Evolutionary conservation across 192 early-diverging fungal species (phyloP).

Genomic region (Pilobolus umbonatus): DNA sequence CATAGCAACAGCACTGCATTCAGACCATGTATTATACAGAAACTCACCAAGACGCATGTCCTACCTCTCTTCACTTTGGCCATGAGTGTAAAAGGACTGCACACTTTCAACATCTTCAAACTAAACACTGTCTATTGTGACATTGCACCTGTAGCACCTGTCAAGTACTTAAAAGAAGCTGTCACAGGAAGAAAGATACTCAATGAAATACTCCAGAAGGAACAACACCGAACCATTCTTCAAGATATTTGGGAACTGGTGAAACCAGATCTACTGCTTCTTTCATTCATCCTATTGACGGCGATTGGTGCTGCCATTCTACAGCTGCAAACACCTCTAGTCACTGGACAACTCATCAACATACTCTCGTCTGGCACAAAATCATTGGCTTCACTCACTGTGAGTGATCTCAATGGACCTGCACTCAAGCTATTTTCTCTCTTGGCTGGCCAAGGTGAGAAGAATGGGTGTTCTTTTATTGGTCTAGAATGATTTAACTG

Average conservation of each 20-base stretch:
- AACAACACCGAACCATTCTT: neutral
- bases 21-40: neutral
- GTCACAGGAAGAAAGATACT: neutral
- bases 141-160: neutral
- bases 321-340: conserved; percentile 48
- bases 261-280: conserved; percentile 48
- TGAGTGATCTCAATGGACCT: conserved; percentile 36
- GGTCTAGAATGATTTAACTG: neutral
- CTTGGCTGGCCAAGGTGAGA: conserved; percentile 47
- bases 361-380: conserved; percentile 40
- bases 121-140: neutral
- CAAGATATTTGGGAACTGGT: conserved; percentile 41
- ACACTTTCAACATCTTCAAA: neutral
- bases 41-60: neutral
- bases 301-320: conserved; percentile 54
- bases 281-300: conserved; percentile 46
- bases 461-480: neutral
- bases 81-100: neutral
- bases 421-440: conserved; percentile 51
- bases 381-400: conserved; percentile 7
- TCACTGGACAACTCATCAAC: conserved; percentile 58
- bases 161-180: neutral
- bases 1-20: neutral
- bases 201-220: neutral
- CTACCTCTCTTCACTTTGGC: conserved; percentile 3